phyloP scores from a whole-genome alignment of 345 rosid genomes.

The Conringia planisiliqua region DNA sequence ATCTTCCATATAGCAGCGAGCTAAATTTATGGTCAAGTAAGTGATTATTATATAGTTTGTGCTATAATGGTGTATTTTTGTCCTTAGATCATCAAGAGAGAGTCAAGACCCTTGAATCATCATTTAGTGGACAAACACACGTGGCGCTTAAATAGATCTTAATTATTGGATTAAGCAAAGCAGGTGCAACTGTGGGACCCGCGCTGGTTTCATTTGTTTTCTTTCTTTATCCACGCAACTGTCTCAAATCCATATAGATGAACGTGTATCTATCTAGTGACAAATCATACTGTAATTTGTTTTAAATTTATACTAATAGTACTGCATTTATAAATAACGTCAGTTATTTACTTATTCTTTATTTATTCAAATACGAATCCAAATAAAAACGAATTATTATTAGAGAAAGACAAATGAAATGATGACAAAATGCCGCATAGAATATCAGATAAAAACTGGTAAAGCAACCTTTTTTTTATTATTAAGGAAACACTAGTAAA shows the following conservation, averaged over 20 bases:
- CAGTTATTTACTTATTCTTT: neutral
- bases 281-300: neutral
- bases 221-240: neutral
- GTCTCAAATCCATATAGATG: neutral
- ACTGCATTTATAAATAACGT: neutral
- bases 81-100: neutral
- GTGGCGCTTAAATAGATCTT: constrained; percentile 25
- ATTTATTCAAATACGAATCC: neutral
- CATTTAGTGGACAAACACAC: constrained; percentile 15
- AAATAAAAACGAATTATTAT: neutral
- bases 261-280: neutral
- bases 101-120: neutral
- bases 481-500: neutral
- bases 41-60: constrained; percentile 4
- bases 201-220: neutral
- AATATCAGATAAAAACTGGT: neutral
- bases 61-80: neutral
- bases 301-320: neutral
- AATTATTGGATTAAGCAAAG: constrained; percentile 33
- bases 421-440: constrained; percentile 18
- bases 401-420: constrained; percentile 31
- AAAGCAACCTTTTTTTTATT: neutral
- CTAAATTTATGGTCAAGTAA: constrained; percentile 1
- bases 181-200: constrained; percentile 27
- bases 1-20: constrained; percentile 10